Evolutionary conservation across 2,329 filamentous ascomycete genomes (phyloP).

Genomic region (Zelopaecilomyces penicillatus): DNA sequence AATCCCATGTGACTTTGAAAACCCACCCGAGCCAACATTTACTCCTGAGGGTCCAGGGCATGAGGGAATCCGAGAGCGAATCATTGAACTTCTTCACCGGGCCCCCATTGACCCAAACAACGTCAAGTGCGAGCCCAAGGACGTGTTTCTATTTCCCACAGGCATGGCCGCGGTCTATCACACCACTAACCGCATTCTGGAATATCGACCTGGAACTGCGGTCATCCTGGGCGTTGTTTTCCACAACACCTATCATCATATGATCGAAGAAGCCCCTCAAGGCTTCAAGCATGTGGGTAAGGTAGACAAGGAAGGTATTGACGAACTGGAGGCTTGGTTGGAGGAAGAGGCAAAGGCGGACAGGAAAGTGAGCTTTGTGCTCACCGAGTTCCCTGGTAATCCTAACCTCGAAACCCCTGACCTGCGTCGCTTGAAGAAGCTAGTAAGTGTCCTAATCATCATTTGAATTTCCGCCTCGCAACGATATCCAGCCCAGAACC

Average conservation of each 20-base stretch:
- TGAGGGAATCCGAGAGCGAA: conserved; percentile 27
- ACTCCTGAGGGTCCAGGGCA: conserved; percentile 32
- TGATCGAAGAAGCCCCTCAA: conserved; percentile 35
- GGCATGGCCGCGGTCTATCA: conserved; percentile 47
- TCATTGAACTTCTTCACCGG: conserved; percentile 33
- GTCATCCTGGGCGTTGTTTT: conserved; percentile 45
- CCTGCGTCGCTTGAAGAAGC: conserved; percentile 23
- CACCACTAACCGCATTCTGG: conserved; percentile 29
- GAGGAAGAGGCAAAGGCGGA: conserved; percentile 29
- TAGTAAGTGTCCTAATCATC: conserved; percentile 24
- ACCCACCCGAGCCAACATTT: conserved; percentile 27
- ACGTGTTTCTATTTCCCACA: conserved; percentile 45
- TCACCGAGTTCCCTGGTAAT: conserved; percentile 37
- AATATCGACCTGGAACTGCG: conserved; percentile 25
- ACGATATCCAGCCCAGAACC: neutral
- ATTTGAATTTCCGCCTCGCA: neutral
- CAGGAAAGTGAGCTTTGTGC: conserved; percentile 34
- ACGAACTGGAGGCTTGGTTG: conserved; percentile 37
- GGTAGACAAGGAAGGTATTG: conserved; percentile 33
- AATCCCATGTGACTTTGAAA: conserved; percentile 18
- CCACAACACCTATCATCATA: conserved; percentile 37
- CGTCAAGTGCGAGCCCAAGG: conserved; percentile 19
- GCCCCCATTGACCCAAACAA: conserved; percentile 25
- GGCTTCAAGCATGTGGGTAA: conserved; percentile 40
- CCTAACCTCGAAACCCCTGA: conserved; percentile 26